phyloP scores from a whole-genome alignment of 1,284 basidiomycete genomes.

The Puccinia hordei region DNA sequence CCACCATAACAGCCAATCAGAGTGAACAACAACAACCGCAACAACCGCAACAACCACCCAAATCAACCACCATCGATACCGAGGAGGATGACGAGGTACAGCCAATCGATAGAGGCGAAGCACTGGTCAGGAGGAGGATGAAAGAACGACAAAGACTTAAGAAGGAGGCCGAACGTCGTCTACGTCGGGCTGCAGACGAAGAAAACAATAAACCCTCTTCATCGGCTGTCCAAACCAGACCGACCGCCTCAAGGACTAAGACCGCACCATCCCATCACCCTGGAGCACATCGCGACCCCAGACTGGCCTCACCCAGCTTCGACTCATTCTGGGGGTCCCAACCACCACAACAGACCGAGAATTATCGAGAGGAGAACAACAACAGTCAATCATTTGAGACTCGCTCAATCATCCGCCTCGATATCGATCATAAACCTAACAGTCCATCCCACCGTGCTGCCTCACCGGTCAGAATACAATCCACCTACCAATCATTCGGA shows the following conservation, averaged over 20 bases:
- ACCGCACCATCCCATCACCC: conserved; percentile 30
- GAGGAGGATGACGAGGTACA: conserved; percentile 63
- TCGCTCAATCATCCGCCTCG: not conserved
- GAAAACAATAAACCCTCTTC: conserved; percentile 1
- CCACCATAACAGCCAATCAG: conserved; percentile 15
- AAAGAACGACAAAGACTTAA: conserved; percentile 61
- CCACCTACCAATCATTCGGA: conserved; percentile 49
- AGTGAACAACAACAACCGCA: not conserved
- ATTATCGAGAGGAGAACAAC: not conserved
- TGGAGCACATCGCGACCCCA: conserved; percentile 5
- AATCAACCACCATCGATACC: conserved; percentile 51
- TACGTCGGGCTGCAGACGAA: conserved; percentile 50
- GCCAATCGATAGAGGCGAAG: conserved; percentile 64
- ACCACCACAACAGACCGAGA: not conserved
- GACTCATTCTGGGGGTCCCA: conserved; percentile 20
- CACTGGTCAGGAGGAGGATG: conserved; percentile 64
- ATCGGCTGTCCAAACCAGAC: conserved; percentile 12
- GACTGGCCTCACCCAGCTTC: conserved; percentile 18
- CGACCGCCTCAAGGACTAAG: conserved; percentile 30
- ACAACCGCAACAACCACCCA: conserved; percentile 13
- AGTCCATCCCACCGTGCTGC: not conserved
- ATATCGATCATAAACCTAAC: not conserved
- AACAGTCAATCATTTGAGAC: not conserved
- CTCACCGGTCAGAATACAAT: conserved; percentile 30
- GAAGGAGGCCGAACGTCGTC: conserved; percentile 50